phyloP scores from a whole-genome alignment of 1,139 yeast species.

The Candida neerlandica region DNA sequence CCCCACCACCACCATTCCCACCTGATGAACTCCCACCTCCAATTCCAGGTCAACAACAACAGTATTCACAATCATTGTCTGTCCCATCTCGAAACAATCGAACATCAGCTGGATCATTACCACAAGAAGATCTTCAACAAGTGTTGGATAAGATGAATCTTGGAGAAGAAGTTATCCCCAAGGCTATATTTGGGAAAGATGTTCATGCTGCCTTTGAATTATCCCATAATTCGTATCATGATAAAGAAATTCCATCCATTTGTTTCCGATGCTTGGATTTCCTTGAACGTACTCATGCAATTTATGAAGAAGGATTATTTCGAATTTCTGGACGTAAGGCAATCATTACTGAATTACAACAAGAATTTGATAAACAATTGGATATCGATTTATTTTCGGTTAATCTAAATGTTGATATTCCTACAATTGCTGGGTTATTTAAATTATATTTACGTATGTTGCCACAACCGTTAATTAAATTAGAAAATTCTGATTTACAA shows the following conservation, averaged over 20 bases:
- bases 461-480: conserved; percentile 66
- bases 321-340: conserved; percentile 89
- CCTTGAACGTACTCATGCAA: conserved; percentile 67
- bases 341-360: conserved; percentile 71
- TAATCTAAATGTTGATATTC: conserved; percentile 62
- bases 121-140: conserved; percentile 30
- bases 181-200: conserved; percentile 66
- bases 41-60: conserved; percentile 6
- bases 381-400: conserved; percentile 67
- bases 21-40: conserved; percentile 6
- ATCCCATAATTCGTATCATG: conserved; percentile 51
- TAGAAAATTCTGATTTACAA: conserved; percentile 19
- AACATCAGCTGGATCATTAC: neutral
- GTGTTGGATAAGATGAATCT: conserved; percentile 44
- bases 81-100: too few relatives aligned
- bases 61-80: too few relatives aligned
- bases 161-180: conserved; percentile 38
- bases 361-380: conserved; percentile 59
- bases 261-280: conserved; percentile 76
- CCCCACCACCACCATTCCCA: conserved; percentile 5
- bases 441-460: conserved; percentile 75
- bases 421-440: conserved; percentile 77
- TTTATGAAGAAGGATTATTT: conserved; percentile 88
- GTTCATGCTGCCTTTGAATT: conserved; percentile 53
- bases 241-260: conserved; percentile 68